Evolutionary conservation across 805 yeast genomes (phyloP).

Genomic region (Lipomyces oligophaga): DNA sequence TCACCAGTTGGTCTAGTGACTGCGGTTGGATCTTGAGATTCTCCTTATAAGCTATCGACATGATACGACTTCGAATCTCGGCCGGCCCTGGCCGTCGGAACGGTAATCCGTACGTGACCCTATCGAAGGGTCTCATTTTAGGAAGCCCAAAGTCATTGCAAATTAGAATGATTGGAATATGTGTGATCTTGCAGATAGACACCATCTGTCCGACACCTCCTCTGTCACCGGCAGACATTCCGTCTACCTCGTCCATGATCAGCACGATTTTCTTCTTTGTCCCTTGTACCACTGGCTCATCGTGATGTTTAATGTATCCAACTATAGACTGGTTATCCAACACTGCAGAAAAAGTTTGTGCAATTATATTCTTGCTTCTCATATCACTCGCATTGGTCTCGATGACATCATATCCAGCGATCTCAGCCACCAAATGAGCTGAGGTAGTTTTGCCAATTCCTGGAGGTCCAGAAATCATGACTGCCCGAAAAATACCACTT

Average conservation of each 20-base stretch:
- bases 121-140: conserved; percentile 93
- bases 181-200: conserved; percentile 75
- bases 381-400: conserved; percentile 91
- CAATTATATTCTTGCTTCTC: conserved; percentile 74
- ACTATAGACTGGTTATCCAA: conserved; percentile 77
- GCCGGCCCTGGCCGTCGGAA: conserved; percentile 85
- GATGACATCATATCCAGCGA: conserved; percentile 71
- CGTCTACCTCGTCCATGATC: conserved; percentile 98
- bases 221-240: conserved; percentile 98
- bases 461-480: conserved; percentile 85
- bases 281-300: conserved; percentile 29
- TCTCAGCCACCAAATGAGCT: conserved; percentile 78
- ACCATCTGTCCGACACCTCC: conserved; percentile 98
- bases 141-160: conserved; percentile 92
- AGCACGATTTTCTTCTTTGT: conserved; percentile 60
- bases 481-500: conserved; percentile 71
- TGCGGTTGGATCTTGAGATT: conserved; percentile 73
- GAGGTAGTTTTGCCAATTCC: conserved; percentile 93
- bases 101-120: conserved; percentile 70
- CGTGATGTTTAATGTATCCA: conserved; percentile 59
- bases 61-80: conserved; percentile 74
- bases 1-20: conserved; percentile 77
- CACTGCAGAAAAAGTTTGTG: conserved; percentile 62
- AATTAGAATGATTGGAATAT: conserved; percentile 85
- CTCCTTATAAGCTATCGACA: conserved; percentile 88